Conservation (phyloP, 345 rosid species). For the Brassica rapa region DNA sequence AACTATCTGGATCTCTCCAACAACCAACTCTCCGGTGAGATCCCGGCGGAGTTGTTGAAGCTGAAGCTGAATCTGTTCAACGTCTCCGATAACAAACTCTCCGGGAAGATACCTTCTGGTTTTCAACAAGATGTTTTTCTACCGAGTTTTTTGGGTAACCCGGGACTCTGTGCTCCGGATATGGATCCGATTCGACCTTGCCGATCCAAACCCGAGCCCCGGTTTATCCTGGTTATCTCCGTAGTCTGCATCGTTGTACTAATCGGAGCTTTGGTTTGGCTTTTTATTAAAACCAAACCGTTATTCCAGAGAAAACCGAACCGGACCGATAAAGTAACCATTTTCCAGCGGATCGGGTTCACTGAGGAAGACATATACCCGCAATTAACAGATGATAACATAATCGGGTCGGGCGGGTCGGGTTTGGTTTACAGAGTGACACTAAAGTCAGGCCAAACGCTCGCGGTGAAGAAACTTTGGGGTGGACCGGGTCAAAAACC, state of each 20-base stretch:
- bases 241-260: conserved; percentile 45
- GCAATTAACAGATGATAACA: conserved; percentile 47
- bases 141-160: conserved; percentile 62
- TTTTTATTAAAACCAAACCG: conserved; percentile 43
- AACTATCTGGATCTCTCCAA: conserved; percentile 59
- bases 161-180: conserved; percentile 58
- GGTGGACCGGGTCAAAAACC: conserved; percentile 32
- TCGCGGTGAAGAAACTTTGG: conserved; percentile 71
- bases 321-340: conserved; percentile 44
- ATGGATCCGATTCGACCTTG: conserved; percentile 54
- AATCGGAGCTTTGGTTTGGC: conserved; percentile 48
- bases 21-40: conserved; percentile 56
- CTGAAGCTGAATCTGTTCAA: conserved; percentile 58
- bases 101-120: conserved; percentile 58
- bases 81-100: conserved; percentile 54
- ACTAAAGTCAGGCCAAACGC: conserved; percentile 53
- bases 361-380: conserved; percentile 48
- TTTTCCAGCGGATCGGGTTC: conserved; percentile 61
- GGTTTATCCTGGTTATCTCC: conserved; percentile 34
- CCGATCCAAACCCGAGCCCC: conserved; percentile 35
- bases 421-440: conserved; percentile 62
- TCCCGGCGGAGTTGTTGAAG: conserved; percentile 55
- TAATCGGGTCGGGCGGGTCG: conserved; percentile 68
- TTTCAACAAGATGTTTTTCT: conserved; percentile 37
- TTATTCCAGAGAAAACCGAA: conserved; percentile 40